A percentile compares a stretch with the other conserved stretches of the same genome.
Conservation (phyloP, 2,329 filamentous ascomycete species). For the Aspergillus sergii region DNA sequence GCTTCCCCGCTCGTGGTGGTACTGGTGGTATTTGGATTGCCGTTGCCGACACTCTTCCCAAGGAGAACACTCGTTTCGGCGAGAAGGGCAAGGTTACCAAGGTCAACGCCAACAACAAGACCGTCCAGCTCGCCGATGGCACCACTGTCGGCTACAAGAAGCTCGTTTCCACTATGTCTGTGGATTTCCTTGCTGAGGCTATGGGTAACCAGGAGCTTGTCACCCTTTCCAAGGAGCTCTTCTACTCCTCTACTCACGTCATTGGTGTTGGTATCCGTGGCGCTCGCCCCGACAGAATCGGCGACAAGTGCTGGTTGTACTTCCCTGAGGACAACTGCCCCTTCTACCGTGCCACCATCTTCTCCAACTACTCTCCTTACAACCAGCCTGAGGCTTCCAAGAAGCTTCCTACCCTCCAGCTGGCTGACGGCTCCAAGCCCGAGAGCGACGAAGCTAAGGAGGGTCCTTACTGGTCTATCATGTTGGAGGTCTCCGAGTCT, state of each 20-base stretch:
- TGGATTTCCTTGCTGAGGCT: slow-evolving; percentile 82
- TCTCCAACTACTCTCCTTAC: slow-evolving; percentile 99
- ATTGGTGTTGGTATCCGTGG: slow-evolving; percentile 95
- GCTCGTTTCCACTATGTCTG: slow-evolving; percentile 93
- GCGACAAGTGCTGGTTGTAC: slow-evolving; percentile 99
- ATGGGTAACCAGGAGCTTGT: slow-evolving; percentile 88
- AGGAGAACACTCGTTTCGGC: slow-evolving; percentile 89
- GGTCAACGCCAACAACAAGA: slow-evolving; percentile 83
- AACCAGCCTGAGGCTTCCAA: slow-evolving; percentile 85
- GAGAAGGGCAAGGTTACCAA: slow-evolving; percentile 80
- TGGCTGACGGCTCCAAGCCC: slow-evolving; percentile 83
- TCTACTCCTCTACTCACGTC: slow-evolving; percentile 96
- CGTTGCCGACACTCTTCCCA: slow-evolving; percentile 87
- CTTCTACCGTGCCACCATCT: slow-evolving; percentile 99
- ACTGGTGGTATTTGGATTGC: slow-evolving; percentile 99
- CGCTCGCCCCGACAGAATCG: slow-evolving; percentile 88
- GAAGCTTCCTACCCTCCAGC: slow-evolving; percentile 84
- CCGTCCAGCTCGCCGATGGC: slow-evolving; percentile 79
- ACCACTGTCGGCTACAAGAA: slow-evolving; percentile 88
- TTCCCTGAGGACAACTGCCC: slow-evolving; percentile 99
- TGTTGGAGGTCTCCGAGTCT: slow-evolving; percentile 97
- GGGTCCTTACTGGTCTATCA: slow-evolving; percentile 99
- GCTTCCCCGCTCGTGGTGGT: slow-evolving; percentile 92
- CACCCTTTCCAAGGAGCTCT: slow-evolving; percentile 83
- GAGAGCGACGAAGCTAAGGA: slow-evolving; percentile 71